Evolutionary conservation across 805 yeast species (phyloP).

Genomic region (Saturnispora kantuleensis): DNA sequence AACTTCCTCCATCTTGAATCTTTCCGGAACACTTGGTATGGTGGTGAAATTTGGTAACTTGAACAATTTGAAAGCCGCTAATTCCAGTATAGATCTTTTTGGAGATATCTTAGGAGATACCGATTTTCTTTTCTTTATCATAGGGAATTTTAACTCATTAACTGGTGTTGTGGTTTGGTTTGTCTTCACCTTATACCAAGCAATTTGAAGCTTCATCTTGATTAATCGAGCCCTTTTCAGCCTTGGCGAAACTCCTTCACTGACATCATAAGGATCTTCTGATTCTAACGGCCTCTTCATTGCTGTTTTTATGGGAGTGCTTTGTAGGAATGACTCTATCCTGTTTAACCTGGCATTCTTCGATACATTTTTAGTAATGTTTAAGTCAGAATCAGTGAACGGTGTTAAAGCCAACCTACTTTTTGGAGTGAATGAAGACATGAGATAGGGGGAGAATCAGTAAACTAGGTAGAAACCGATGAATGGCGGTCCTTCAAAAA

Average conservation of each 20-base stretch:
- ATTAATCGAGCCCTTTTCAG: constrained; percentile 32
- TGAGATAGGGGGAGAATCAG: not conserved
- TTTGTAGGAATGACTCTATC: not conserved
- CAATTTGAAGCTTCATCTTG: constrained; percentile 39
- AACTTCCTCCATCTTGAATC: constrained; percentile 5
- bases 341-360: not conserved
- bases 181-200: constrained; percentile 42
- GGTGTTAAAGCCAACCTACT: constrained; percentile 18
- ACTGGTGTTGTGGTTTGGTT: constrained; percentile 33
- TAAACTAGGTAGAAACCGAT: no score
- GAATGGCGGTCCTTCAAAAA: no score
- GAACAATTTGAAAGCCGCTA: constrained; percentile 3
- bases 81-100: constrained; percentile 3
- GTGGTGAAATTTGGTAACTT: not conserved
- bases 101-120: not conserved
- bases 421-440: constrained; percentile 8
- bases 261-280: constrained; percentile 1
- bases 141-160: constrained; percentile 21
- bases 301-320: constrained; percentile 5
- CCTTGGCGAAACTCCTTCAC: constrained; percentile 16
- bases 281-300: not conserved
- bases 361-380: constrained; percentile 13
- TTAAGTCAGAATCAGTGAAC: constrained; percentile 15
- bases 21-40: not conserved
- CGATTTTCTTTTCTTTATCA: not conserved